Evolutionary conservation across 1,139 yeast species (phyloP).

Genomic region (Lodderomyces elongisporus): DNA sequence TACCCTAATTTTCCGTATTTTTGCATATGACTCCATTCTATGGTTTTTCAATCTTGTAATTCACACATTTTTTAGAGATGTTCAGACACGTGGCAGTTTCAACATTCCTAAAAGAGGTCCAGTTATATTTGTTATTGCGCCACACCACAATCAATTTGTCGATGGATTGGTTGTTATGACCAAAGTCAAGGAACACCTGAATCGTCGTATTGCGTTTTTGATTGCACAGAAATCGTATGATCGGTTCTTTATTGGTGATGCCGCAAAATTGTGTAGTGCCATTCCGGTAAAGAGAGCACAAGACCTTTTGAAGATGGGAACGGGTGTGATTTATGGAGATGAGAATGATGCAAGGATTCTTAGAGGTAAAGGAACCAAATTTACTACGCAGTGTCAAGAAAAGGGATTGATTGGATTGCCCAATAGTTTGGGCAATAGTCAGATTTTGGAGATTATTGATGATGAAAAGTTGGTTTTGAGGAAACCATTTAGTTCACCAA

Average conservation of each 20-base stretch:
- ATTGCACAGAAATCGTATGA: slow-evolving; percentile 64
- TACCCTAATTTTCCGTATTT: slow-evolving; percentile 5
- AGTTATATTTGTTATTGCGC: slow-evolving; percentile 42
- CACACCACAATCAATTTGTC: slow-evolving; percentile 44
- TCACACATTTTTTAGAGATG: slow-evolving; percentile 42
- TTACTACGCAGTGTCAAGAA: slow-evolving; percentile 38
- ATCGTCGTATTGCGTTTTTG: slow-evolving; percentile 47
- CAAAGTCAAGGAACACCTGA: slow-evolving; percentile 28
- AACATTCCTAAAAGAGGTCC: slow-evolving; percentile 39
- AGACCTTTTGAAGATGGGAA: slow-evolving; percentile 47
- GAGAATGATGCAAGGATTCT: slow-evolving; percentile 22
- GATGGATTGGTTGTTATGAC: slow-evolving; percentile 42
- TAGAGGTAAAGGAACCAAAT: slow-evolving; percentile 44
- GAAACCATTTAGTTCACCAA: slow-evolving; percentile 42
- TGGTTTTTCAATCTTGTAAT: slow-evolving; percentile 33
- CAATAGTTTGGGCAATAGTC: slow-evolving; percentile 52
- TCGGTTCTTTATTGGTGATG: slow-evolving; percentile 47
- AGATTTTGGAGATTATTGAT: slow-evolving; percentile 45
- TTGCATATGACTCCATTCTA: slow-evolving; percentile 32
- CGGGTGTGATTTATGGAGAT: slow-evolving; percentile 40
- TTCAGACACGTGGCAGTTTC: slow-evolving; percentile 36
- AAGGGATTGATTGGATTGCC: slow-evolving; percentile 65
- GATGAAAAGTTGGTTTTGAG: slow-evolving; percentile 49
- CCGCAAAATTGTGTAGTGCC: slow-evolving; percentile 55
- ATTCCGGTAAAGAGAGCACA: slow-evolving; percentile 75